Percentiles rank a stretch among this genome's conserved stretches.
phyloP scores from a whole-genome alignment of 805 yeast genomes.

The Zygosaccharomyces kombuchaensis region DNA sequence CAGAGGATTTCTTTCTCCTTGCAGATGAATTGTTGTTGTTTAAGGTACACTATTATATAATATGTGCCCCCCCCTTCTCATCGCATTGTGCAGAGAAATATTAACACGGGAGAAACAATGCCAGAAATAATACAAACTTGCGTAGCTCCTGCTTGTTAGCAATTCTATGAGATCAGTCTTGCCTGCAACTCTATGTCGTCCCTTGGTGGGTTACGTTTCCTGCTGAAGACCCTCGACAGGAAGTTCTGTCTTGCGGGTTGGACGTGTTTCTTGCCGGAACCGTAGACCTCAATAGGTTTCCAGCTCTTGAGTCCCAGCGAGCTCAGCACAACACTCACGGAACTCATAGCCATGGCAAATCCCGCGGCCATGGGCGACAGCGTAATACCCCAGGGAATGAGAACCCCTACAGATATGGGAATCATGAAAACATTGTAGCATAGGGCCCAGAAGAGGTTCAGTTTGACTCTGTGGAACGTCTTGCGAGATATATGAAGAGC shows the following conservation, averaged over 20 bases:
- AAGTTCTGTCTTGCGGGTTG: neutral
- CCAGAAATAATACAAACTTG: neutral
- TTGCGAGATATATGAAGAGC: constrained; percentile 65
- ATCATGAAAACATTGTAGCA: constrained; percentile 79
- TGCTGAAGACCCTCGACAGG: constrained; percentile 1
- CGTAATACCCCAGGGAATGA: constrained; percentile 70
- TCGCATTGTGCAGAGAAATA: neutral
- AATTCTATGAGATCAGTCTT: constrained; percentile 8
- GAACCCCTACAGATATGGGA: constrained; percentile 92
- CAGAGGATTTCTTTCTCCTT: neutral
- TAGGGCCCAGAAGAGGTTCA: constrained; percentile 84
- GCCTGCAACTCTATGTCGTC: constrained; percentile 23
- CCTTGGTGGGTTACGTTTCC: neutral
- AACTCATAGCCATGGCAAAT: constrained; percentile 88
- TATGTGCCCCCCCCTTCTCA: neutral
- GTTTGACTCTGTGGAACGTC: constrained; percentile 69
- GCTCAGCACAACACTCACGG: constrained; percentile 80
- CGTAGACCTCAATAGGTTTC: constrained; percentile 36
- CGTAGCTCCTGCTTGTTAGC: no score
- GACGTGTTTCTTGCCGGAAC: neutral
- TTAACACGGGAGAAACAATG: neutral
- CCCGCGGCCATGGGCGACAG: constrained; percentile 89
- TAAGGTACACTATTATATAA: neutral
- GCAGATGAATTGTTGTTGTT: neutral
- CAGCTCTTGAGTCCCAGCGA: constrained; percentile 70